Base-by-base conservation (phyloP, 1,284 basidiomycete species). In the Trametes hirsuta region DNA sequence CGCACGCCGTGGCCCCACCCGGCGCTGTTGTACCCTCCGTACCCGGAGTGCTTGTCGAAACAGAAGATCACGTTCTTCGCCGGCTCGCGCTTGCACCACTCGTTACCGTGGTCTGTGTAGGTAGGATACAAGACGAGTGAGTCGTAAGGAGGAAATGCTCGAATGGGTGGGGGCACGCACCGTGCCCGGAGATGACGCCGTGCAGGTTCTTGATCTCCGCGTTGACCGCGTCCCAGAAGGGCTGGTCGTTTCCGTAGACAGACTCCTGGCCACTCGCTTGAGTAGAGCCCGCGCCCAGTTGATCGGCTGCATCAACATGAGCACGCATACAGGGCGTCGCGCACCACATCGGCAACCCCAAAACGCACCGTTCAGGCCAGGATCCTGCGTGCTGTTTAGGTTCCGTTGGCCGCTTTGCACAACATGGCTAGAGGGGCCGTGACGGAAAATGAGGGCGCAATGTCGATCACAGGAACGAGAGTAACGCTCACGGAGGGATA, bases 11-110 rank as follows among this genome's bases (percentile, higher is more conserved):
- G 79, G 0, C 82, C 84, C 88, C 87, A 90, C 4, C 76, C 75
- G 1, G 73, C 62, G 22, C 74, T 63, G 42, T 76, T 78, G 66
- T 89, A 88, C 0, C 87, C 87, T 6, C 88, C 87, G 9, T 63
- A 88, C 85, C 87, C 87, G 2, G 86, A 85, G 69, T 90, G 88
- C 69, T 90, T 90, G 66, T 81, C 77, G 64, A 90, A 90, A 69
- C 88, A 90, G 72, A 89, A 89, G 0, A 88, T 82, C 11, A 87
- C 80, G 40, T 82, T 72, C 65, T 85, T 84, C 1, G 76, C 78
- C 1, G 80, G 80, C 65, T 89, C 87, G 34, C 85, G 81, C 18
- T 81, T 79, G 63, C 88, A 90, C 87, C 88, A 90, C 71, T 90
- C 87, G 58, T 89, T 81, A 1, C 87, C 87, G 63, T 90, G 88